Evolutionary conservation across 164 flowering plant species (phyloP).

Genomic region (Sextonia rubra): DNA sequence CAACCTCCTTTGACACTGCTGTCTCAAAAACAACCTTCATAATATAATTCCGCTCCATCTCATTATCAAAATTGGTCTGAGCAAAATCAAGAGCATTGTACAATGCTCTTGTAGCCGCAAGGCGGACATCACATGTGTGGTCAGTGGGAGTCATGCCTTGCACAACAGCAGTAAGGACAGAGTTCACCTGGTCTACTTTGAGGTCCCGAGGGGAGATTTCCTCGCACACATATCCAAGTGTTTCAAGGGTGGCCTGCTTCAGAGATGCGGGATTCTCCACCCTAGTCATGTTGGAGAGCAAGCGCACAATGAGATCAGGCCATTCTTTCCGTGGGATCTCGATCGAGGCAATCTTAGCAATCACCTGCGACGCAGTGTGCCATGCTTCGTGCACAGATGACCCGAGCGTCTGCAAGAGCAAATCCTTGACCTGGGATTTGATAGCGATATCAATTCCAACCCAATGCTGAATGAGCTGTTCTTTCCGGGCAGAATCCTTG

Average conservation of each 20-base stretch:
- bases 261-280: conserved; percentile 39
- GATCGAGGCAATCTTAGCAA: conserved; percentile 68
- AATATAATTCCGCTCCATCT: conserved; percentile 74
- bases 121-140: conserved; percentile 58
- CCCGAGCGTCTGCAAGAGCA: conserved; percentile 55
- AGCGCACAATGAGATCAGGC: conserved; percentile 56
- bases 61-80: conserved; percentile 74
- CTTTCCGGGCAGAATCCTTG: conserved; percentile 53
- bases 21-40: conserved; percentile 82
- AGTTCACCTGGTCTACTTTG: conserved; percentile 69
- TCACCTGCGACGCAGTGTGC: conserved; percentile 67
- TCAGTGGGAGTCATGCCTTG: conserved; percentile 74
- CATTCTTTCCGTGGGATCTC: conserved; percentile 72
- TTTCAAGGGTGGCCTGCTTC: conserved; percentile 72
- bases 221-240: conserved; percentile 83
- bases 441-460: conserved; percentile 39
- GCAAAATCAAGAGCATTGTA: conserved; percentile 85
- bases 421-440: conserved; percentile 57
- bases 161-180: conserved; percentile 81
- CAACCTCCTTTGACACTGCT: conserved; percentile 50
- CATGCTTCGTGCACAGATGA: conserved; percentile 60
- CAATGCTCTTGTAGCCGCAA: conserved; percentile 71
- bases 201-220: conserved; percentile 66
- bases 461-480: conserved; percentile 59
- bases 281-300: conserved; percentile 73